phyloP scores from a whole-genome alignment of 2,329 filamentous ascomycete genomes.

The Shiraia sp. region DNA sequence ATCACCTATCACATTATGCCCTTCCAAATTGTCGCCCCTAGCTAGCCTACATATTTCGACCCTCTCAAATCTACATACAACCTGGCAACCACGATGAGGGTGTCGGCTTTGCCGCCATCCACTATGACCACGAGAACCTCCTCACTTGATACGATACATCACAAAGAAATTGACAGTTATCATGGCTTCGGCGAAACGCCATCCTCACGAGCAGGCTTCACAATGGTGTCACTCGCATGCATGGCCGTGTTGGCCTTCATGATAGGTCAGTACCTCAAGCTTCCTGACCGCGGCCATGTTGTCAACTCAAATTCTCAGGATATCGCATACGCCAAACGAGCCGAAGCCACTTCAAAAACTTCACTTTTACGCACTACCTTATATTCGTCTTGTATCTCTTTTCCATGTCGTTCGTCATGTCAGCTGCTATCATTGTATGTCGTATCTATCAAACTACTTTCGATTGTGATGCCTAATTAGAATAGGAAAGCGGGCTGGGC shows the following conservation, averaged over 20 bases:
- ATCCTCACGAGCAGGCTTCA: too few species aligned
- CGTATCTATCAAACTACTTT: not conserved
- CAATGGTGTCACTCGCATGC: constrained; percentile 28
- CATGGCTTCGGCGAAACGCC: too few species aligned
- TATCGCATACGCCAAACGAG: constrained; percentile 17
- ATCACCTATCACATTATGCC: too few species aligned
- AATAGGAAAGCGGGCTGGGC: constrained; percentile 36
- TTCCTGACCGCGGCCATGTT: not conserved
- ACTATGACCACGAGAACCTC: too few species aligned
- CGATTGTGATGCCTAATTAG: too few species aligned
- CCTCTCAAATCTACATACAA: too few species aligned
- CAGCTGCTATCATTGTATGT: constrained; percentile 33
- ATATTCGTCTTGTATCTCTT: constrained; percentile 41
- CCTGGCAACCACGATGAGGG: too few species aligned
- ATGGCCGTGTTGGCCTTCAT: constrained; percentile 31
- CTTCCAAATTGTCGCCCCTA: too few species aligned
- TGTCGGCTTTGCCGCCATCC: too few species aligned
- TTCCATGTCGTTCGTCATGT: constrained; percentile 40
- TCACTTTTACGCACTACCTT: constrained; percentile 29
- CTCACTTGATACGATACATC: too few species aligned
- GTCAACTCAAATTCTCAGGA: constrained; percentile 13
- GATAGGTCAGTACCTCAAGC: constrained; percentile 17
- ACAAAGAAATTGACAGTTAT: too few species aligned
- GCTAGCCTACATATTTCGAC: too few species aligned
- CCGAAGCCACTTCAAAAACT: not conserved